phyloP scores from a whole-genome alignment of 345 rosid species.

The Eucalyptus polybractea region DNA sequence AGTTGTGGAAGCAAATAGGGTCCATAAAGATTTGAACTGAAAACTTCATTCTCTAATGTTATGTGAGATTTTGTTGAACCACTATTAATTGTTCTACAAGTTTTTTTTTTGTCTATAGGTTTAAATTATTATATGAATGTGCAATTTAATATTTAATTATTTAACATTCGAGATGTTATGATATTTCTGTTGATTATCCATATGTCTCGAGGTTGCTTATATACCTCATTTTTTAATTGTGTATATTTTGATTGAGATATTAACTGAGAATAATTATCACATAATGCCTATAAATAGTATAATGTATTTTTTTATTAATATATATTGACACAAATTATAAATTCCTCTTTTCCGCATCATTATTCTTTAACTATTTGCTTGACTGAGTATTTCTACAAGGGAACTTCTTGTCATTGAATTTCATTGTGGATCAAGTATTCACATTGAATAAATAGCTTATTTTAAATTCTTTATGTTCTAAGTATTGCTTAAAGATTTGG shows the following conservation, averaged over 20 bases:
- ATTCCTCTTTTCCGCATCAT: neutral
- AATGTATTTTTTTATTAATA: neutral
- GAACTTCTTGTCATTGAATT: neutral
- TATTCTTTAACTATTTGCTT: neutral
- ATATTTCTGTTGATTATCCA: neutral
- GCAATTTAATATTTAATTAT: too few relatives aligned
- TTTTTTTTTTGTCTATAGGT: neutral
- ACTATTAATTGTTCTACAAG: too few relatives aligned
- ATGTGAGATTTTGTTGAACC: too few relatives aligned
- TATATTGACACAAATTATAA: neutral
- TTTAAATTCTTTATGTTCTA: neutral
- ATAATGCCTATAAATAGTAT: neutral
- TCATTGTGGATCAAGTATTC: neutral
- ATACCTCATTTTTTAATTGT: neutral
- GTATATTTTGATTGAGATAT: neutral
- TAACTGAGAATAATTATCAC: neutral
- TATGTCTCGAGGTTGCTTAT: too few relatives aligned
- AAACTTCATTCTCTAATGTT: accelerated
- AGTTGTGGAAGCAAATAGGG: neutral
- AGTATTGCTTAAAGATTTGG: neutral
- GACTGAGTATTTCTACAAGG: neutral
- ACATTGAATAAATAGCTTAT: neutral
- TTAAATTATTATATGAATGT: too few relatives aligned
- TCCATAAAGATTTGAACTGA: too few relatives aligned
- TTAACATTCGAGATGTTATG: neutral